Conservation (phyloP, 345 rosid genomes). For the Camelina hispida region DNA sequence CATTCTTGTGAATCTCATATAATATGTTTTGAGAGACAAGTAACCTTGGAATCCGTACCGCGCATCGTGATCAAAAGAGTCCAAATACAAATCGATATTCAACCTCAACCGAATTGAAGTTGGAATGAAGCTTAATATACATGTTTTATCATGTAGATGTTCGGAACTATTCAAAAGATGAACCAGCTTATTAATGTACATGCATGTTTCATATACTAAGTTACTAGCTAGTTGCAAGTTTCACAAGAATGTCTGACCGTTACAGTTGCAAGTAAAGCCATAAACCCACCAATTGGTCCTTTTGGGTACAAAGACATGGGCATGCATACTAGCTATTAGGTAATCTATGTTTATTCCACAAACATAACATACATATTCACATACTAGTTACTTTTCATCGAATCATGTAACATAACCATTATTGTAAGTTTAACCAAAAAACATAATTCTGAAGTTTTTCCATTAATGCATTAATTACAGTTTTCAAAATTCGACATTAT, state of each 20-base stretch:
- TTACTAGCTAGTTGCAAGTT: too few relatives aligned
- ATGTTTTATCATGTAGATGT: slow-evolving; percentile 9
- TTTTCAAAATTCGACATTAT: slow-evolving; percentile 10
- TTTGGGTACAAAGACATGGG: slow-evolving; percentile 11
- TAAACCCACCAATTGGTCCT: slow-evolving; percentile 6
- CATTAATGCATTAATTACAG: slow-evolving; percentile 17
- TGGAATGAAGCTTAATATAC: not conserved
- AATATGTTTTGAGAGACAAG: not conserved
- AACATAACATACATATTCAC: slow-evolving; percentile 28
- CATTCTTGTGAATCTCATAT: not conserved
- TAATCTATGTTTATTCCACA: slow-evolving; percentile 34
- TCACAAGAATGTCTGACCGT: too few relatives aligned
- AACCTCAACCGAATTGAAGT: not conserved
- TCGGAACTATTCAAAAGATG: not conserved
- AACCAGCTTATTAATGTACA: too few relatives aligned
- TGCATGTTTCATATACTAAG: too few relatives aligned
- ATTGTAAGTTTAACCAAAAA: slow-evolving; percentile 26
- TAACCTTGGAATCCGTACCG: not conserved
- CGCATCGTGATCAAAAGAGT: not conserved
- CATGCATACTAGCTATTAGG: not conserved
- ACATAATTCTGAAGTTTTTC: not conserved
- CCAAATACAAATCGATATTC: not conserved
- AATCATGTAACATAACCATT: slow-evolving; percentile 22
- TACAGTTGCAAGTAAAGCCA: slow-evolving; percentile 24
- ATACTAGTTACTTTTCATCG: slow-evolving; percentile 27